Base-by-base conservation (phyloP, 306 rosid genomes). In the Quercus bicolor region DNA sequence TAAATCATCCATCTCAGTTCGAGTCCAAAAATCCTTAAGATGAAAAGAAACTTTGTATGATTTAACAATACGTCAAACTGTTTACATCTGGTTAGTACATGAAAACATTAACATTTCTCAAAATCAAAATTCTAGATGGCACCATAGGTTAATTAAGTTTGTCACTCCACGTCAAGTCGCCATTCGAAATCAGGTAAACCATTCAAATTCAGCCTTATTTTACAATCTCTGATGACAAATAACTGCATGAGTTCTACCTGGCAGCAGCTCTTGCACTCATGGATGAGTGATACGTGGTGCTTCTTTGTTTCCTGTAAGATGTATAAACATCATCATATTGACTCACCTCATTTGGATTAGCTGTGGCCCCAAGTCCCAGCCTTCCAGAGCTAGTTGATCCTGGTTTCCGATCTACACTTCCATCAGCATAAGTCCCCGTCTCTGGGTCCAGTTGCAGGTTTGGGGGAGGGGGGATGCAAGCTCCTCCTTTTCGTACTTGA, bases 311-410 rank as follows among this genome's bases (percentile, higher is more conserved):
- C 88, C 98, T 89, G 82, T 95, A 95, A 66, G 99, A 95, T 31
- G 97, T 85, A 88, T 95, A 95, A 76, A 93, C 99, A 79, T 95
- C 98, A 76, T 95, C 99, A 59, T 95, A 95, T 69, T 95, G 98
- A 83, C 96, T 95, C 29, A 83, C 92, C 83, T 93, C 98, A 48
- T 90, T 95, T 33, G 97, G 98, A 75, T 95, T 86, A 16, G 96
- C 87, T 1, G 95, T 82, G 68, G 99, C 98, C 9, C 97, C 98
- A 3, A 93, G 96, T 68, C 99, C 98, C 77, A 93, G 81, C 86
- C 99, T 89, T 37, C 97, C 97, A 0, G 92, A 84, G 70, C 97
- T 40, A 40, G 45, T 40, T 40, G 45, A 40, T 40, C 45, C 97
- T 4, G 87, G 83, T 78, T 91, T 95, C 48, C 88, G 84, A 33